Evolutionary conservation across 139 green algal genomes (phyloP).

Genomic region (Chlorella sp.): DNA sequence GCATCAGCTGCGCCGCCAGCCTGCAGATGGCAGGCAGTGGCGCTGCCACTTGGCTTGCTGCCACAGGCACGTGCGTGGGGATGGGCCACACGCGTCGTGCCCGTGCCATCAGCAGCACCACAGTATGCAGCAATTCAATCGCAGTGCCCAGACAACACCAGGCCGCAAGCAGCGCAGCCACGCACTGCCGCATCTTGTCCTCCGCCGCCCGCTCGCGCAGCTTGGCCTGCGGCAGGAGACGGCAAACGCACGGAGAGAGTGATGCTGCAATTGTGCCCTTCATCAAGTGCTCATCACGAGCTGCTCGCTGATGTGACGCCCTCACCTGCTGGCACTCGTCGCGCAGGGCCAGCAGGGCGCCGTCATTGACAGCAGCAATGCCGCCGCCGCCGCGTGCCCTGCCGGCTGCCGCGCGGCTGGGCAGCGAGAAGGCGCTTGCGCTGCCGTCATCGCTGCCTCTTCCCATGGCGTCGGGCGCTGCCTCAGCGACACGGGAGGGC

Average conservation of each 20-base stretch:
- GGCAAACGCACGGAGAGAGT: no score
- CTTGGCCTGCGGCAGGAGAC: conserved; percentile 11
- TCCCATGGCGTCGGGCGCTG: no score
- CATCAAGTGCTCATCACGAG: no score
- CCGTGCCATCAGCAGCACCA: no score
- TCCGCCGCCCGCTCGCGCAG: conserved; percentile 35
- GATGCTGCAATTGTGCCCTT: no score
- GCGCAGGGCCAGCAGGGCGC: conserved; percentile 41
- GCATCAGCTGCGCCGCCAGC: conserved; percentile 73
- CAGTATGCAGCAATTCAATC: neutral
- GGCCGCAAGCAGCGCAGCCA: neutral
- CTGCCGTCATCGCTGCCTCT: no score
- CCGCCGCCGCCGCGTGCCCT: neutral
- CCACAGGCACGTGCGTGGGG: no score
- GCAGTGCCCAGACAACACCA: neutral
- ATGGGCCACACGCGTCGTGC: no score
- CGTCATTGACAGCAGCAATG: conserved; percentile 25
- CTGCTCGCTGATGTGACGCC: no score
- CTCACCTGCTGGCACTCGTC: conserved; percentile 34
- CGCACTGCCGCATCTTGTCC: conserved; percentile 45
- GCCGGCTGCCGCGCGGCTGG: neutral
- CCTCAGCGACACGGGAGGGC: no score
- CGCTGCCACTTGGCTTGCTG: neutral
- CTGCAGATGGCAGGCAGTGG: conserved; percentile 40
- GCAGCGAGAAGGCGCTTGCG: no score